These are phyloP conservation scores for Gonapodya sp. DNA, from an alignment of 192 early-diverging fungal species.

Conservation along the genomic window DNA sequence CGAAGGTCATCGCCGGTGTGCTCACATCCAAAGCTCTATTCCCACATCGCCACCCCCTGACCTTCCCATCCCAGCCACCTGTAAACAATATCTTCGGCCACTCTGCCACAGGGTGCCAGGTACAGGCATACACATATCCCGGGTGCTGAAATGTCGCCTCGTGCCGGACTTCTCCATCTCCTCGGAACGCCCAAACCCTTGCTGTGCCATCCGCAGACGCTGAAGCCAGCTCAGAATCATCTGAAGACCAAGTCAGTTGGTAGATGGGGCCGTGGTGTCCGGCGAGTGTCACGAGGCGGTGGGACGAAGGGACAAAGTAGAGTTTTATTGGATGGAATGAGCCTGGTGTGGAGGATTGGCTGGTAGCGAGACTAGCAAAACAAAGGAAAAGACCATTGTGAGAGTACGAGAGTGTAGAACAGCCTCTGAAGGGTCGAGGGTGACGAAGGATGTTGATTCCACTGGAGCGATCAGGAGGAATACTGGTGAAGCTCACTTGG, in stretches of 20 bases:
- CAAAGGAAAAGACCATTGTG: constrained; percentile 31
- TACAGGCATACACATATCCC: constrained; percentile 29
- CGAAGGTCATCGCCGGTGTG: constrained; percentile 16
- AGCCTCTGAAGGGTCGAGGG: constrained; percentile 18
- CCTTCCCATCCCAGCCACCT: constrained; percentile 27
- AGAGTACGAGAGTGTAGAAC: constrained; percentile 31
- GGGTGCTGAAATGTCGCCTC: constrained; percentile 24
- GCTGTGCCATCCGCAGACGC: constrained; percentile 35
- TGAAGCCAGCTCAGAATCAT: constrained; percentile 28
- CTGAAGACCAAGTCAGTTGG: constrained; percentile 28
- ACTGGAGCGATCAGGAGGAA: background rate
- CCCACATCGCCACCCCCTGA: constrained; percentile 25
- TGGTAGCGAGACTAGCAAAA: constrained; percentile 17
- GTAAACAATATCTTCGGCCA: constrained; percentile 24
- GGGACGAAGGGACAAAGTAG: constrained; percentile 25
- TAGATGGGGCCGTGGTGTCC: constrained; percentile 40
- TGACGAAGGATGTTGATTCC: constrained; percentile 1
- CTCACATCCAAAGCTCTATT: background rate
- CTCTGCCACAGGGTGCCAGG: constrained; percentile 20
- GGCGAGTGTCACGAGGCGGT: constrained; percentile 23
- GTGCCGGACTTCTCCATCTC: constrained; percentile 13
- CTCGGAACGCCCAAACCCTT: constrained; percentile 24
- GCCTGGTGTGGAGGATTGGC: background rate
- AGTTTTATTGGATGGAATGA: constrained; percentile 29
- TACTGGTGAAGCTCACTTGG: constrained; percentile 5